Evolutionary conservation across 148 eudicot genomes (phyloP).

Genomic region (Vaccinium corymbosum): DNA sequence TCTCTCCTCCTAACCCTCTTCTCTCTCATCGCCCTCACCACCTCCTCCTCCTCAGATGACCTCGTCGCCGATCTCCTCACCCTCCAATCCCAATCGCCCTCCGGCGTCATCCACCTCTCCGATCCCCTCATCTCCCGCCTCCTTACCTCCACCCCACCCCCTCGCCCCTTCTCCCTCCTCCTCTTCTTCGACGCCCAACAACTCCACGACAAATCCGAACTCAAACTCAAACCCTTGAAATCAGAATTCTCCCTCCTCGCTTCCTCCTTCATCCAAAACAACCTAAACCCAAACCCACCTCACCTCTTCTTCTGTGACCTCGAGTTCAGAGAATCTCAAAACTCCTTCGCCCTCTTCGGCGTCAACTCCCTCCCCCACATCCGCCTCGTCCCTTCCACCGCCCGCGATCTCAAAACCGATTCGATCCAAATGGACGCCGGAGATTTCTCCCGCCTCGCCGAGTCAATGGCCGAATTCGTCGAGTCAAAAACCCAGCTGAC

Average conservation of each 20-base stretch:
- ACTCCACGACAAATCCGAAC: conserved; percentile 76
- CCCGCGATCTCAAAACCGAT: conserved; percentile 18
- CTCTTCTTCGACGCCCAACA: conserved; percentile 86
- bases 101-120: conserved; percentile 65
- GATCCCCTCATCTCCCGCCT: conserved; percentile 64
- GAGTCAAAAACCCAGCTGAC: conserved; percentile 41
- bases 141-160: conserved; percentile 39
- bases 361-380: conserved; percentile 70
- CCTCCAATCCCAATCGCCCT: conserved; percentile 62
- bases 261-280: conserved; percentile 47
- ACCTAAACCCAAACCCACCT: neutral
- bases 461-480: conserved; percentile 61
- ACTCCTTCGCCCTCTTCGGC: conserved; percentile 47
- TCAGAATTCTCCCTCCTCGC: conserved; percentile 68
- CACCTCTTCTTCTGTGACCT: conserved; percentile 66
- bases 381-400: conserved; percentile 49
- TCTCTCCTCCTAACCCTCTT: conserved; percentile 27
- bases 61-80: conserved; percentile 46
- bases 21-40: conserved; percentile 10
- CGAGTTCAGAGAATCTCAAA: conserved; percentile 68
- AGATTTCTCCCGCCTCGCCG: conserved; percentile 51
- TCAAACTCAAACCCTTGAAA: conserved; percentile 59
- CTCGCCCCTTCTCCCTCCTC: conserved; percentile 69
- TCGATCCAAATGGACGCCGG: conserved; percentile 54
- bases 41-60: conserved; percentile 26